These are phyloP conservation scores for Aureobasidium pullulans DNA, from an alignment of 2,329 filamentous ascomycete species.

Conservation along the genomic window DNA sequence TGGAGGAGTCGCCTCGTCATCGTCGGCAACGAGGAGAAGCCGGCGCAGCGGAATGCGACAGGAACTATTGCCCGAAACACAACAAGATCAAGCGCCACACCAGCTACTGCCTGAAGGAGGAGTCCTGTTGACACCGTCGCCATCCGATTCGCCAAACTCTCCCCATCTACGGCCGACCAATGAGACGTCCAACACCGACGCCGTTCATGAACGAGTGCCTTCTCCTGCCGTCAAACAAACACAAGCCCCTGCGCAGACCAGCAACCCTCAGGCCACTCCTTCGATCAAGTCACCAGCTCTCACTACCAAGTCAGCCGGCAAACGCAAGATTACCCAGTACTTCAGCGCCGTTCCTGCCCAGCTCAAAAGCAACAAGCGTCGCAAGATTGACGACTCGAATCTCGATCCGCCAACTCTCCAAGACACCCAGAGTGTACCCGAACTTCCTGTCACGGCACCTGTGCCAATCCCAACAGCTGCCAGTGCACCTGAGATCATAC, in stretches of 20 bases:
- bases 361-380: neutral
- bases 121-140: slow-evolving; percentile 3
- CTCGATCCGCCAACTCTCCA: neutral
- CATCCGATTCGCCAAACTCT: neutral
- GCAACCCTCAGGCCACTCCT: neutral
- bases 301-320: neutral
- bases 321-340: neutral
- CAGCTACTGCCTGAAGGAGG: neutral
- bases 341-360: neutral
- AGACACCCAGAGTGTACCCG: neutral
- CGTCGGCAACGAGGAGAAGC: neutral
- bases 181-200: neutral
- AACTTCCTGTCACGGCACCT: neutral
- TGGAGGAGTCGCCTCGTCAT: neutral
- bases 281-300: neutral
- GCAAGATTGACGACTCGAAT: neutral
- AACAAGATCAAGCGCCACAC: neutral
- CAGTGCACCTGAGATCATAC: neutral
- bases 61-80: neutral
- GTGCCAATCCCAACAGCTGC: neutral
- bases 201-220: neutral
- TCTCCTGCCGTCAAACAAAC: neutral
- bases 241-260: neutral
- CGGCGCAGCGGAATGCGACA: slow-evolving; percentile 3
- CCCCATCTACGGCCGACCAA: neutral